Base-by-base conservation (phyloP, 2,329 filamentous ascomycete genomes). In the Botryosphaeria dothidea region DNA sequence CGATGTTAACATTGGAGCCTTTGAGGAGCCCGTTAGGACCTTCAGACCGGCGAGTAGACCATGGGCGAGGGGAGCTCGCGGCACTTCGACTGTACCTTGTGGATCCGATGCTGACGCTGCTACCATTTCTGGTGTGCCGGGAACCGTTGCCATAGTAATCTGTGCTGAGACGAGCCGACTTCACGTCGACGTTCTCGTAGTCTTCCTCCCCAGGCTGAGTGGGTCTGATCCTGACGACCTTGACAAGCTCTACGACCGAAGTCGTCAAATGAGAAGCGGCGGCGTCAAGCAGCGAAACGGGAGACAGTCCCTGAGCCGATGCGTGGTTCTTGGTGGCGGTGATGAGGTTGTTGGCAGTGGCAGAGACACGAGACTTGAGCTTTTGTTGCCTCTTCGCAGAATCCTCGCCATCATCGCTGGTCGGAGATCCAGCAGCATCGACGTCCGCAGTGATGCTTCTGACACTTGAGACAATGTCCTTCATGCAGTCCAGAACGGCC, bases 261-360 rank as follows among this genome's bases (percentile, higher is more conserved):
- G 91, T 88, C 1, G 92, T 92, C 38, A 98, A 84, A 78, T 99
- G 93, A 25, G 92, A 95, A 7, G 94, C 93, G 2, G 95, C 94
- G 3, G 94, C 95, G 76, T 99, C 95, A 23, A 99, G 83, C 3
- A 99, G 81, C 5, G 92, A 96, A n/a, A 99, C 90, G 0, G 95
- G 95, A 1, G 92, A 94, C 34, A 99, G 86, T 31, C 95, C 95
- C 21, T 87, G 88, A 0, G 92, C 89, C 11, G 87, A 85, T 36
- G 91, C 90, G 76, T 95, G 97, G 74, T 97, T 97, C 81, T 96
- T 97, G 36, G 92, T 90, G 1, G 94, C 92, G 2, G 94, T 98
- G 72, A 98, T 97, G 65, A 99, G 83, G 73, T 94, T 95, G 82
- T 98, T 98, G 56, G 95, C 93, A 1, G 94, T 96, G 2, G 90